phyloP scores from a whole-genome alignment of 2,329 filamentous ascomycete species.

The Colletotrichum karsti region DNA sequence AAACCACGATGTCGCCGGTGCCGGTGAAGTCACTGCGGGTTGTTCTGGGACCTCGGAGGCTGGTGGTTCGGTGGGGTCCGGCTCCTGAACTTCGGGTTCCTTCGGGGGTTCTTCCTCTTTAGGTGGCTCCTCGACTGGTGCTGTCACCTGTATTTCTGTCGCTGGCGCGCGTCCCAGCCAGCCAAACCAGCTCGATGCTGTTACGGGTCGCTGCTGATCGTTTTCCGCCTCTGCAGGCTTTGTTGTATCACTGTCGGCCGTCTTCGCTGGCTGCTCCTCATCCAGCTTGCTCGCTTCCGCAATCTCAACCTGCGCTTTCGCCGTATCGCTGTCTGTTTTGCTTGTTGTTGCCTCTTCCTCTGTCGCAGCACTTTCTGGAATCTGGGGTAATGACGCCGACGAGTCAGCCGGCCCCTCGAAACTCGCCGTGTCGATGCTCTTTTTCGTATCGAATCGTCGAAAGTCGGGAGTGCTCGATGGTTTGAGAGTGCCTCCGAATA shows the following conservation, averaged over 20 bases:
- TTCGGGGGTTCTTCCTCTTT: conserved; percentile 26
- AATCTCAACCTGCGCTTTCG: neutral
- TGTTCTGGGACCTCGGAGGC: conserved; percentile 24
- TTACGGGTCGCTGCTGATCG: conserved; percentile 23
- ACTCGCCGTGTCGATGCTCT: conserved; percentile 38
- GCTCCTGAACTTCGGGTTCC: conserved; percentile 6
- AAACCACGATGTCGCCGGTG: conserved; percentile 48
- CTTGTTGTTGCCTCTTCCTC: neutral
- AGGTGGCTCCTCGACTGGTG: conserved; percentile 19
- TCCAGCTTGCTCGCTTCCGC: neutral
- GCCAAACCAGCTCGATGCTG: conserved; percentile 61
- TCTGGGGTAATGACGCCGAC: conserved; percentile 38
- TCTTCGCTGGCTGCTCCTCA: conserved; percentile 23
- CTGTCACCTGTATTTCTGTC: conserved; percentile 14
- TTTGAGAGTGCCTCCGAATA: conserved; percentile 63
- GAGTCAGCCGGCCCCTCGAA: conserved; percentile 41
- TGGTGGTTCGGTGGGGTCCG: neutral
- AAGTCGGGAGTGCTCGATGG: conserved; percentile 57
- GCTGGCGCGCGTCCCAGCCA: conserved; percentile 53
- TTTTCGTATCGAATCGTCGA: conserved; percentile 58
- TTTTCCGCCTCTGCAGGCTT: conserved; percentile 28
- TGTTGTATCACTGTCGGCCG: conserved; percentile 40
- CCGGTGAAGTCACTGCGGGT: conserved; percentile 26
- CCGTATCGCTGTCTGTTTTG: neutral
- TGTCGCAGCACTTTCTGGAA: conserved; percentile 34